Evolutionary conservation across 805 yeast species (phyloP).

Genomic region (Cephaloascus albidus): DNA sequence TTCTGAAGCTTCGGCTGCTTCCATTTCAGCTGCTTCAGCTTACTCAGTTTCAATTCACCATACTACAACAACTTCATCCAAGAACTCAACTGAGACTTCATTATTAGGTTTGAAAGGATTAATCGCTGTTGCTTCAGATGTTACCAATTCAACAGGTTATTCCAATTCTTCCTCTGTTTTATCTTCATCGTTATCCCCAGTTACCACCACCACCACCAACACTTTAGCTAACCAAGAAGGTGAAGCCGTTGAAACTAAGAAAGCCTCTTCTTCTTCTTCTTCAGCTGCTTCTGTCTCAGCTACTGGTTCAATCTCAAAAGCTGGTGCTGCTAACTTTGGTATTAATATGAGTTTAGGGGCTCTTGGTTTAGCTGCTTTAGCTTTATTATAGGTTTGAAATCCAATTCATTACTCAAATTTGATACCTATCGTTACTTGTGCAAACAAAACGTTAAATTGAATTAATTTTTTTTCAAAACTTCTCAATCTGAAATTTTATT

Average conservation of each 20-base stretch:
- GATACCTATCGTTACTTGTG: too few relatives aligned
- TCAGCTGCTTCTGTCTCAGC: constrained; percentile 9
- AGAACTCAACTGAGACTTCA: constrained; percentile 6
- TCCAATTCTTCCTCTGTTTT: constrained; percentile 3
- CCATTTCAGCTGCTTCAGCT: constrained; percentile 8
- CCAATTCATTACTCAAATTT: too few relatives aligned
- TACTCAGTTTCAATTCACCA: constrained; percentile 1
- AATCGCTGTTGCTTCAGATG: constrained; percentile 30
- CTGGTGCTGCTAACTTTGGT: constrained; percentile 19
- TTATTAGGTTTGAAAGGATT: constrained; percentile 26
- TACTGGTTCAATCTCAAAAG: constrained; percentile 19
- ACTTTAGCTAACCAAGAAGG: neutral
- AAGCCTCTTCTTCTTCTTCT: constrained; percentile 7
- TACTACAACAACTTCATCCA: constrained; percentile 2
- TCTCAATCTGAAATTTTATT: neutral
- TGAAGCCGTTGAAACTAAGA: neutral
- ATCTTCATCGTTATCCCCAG: neutral
- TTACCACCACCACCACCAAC: neutral
- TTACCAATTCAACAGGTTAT: constrained; percentile 14
- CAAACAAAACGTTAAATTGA: too few relatives aligned
- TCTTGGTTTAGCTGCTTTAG: constrained; percentile 25
- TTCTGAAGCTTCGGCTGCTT: constrained; percentile 6
- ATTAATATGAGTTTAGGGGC: constrained; percentile 20
- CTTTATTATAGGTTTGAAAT: constrained; percentile 19
- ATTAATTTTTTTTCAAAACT: neutral